phyloP scores from a whole-genome alignment of 768 basidiomycete species.

The Hemileccinum impolitum region DNA sequence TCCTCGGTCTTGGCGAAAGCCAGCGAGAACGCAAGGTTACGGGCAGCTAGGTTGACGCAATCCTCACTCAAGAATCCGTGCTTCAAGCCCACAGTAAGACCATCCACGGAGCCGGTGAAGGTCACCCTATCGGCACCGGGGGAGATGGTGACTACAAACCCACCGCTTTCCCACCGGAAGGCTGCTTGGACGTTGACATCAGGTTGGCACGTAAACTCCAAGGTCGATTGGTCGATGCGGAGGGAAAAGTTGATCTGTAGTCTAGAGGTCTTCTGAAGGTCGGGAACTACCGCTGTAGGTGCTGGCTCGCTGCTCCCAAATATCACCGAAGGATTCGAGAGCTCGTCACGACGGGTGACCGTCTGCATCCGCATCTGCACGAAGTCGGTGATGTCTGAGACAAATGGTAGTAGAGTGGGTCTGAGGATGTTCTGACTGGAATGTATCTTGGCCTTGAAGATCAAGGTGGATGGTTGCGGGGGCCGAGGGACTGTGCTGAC shows the following conservation, averaged over 20 bases:
- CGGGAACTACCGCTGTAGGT: conserved; percentile 16
- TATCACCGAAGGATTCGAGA: conserved; percentile 11
- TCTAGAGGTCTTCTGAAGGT: conserved; percentile 35
- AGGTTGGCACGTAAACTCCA: conserved; percentile 84
- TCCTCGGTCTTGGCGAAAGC: conserved; percentile 56
- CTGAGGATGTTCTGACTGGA: conserved; percentile 82
- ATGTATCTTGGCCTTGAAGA: conserved; percentile 87
- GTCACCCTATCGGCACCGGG: conserved; percentile 69
- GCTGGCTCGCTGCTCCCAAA: conserved; percentile 6
- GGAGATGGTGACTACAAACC: conserved; percentile 76
- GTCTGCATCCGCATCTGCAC: conserved; percentile 70
- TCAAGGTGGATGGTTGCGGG: conserved; percentile 54
- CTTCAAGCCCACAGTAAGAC: conserved; percentile 74
- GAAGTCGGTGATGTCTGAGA: conserved; percentile 68
- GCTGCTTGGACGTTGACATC: conserved; percentile 91
- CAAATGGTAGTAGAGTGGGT: conserved; percentile 81
- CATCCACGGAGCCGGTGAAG: conserved; percentile 78
- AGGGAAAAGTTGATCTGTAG: conserved; percentile 82
- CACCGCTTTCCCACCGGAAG: conserved; percentile 91
- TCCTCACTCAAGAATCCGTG: conserved; percentile 86
- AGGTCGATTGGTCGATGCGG: conserved; percentile 84
- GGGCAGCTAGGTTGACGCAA: conserved; percentile 74
- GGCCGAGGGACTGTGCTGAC: conserved; percentile 35
- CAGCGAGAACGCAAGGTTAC: conserved; percentile 77
- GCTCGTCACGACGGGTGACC: conserved; percentile 31